Base-by-base conservation (phyloP, 108 stramenopile genomes). In the Tribonema minus region DNA sequence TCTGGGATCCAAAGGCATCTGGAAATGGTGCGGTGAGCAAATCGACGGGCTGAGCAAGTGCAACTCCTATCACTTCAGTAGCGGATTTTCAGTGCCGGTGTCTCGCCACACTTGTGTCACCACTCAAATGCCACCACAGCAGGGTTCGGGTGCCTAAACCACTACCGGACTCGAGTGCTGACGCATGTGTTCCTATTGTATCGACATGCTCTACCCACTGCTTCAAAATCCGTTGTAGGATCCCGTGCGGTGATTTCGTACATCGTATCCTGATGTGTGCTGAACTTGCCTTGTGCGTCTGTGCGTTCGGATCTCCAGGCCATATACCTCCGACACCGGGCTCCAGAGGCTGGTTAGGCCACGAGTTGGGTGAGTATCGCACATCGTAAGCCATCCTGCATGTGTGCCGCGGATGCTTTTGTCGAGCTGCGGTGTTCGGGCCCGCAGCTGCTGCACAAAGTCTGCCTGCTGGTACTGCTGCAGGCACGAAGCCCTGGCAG, bases 251-350 rank as follows among this genome's bases (percentile, higher is more conserved):
- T 58, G 3, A 26, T 4, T n/a, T 25, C 26, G n/a, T 26, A 58
- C 58, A 4, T 58, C 4, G 1, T 26, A 26, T 26, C 27, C 5
- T n/a, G n/a, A 54, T 4, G 32, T 54, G 2, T 35, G 38, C 12
- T 26, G 60, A 20, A 26, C 64, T 67, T 39, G 65, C 81, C 64
- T 72, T 41, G 35, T 74, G 65, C 5, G 64, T 85, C 72, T 80
- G 26, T 0, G 84, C 84, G 64, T 85, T 78, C 1, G 82, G 82
- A 25, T 85, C 80, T 26, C 84, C 84, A 5, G 84, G 84, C 84
- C 84, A 85, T 25, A 81, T 41, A 5, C 84, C 84, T 20, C 84
- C 84, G 25, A 74, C 80, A 12, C 84, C 83, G 26, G 82, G 72
- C 68, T 70, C 74, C 26, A 76, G 26, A 0, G 60, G 67, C 23